Evolutionary conservation across 257 asterid species (phyloP), one percentile per base, ranked within the genome.

Genomic region (Lycium barbarum): DNA sequence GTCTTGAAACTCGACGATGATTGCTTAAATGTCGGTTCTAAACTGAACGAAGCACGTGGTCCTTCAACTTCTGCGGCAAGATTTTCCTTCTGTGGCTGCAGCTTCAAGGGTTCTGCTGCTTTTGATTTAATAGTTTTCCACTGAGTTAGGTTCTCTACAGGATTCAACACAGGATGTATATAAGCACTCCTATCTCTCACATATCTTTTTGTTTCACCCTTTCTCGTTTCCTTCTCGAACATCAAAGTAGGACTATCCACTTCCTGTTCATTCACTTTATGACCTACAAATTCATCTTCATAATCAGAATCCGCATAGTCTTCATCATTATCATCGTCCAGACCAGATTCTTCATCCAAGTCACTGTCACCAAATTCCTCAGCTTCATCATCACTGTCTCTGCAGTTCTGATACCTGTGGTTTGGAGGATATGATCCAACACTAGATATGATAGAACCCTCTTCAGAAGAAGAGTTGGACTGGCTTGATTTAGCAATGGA

Each of bases 321-420:
- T 26, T 26, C 89, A 43, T 91, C 92, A 9, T 86, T 90, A n/a
- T 91, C 91, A 7, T 90, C 95, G 6, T 54, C 86, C 10, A 85
- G 82, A 11, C 89, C 92, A 57, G 88, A 90, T 51, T 89, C 88
- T 15, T 92, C 94, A 7, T 93, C 98, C 89, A 93, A 85, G 83
- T 93, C 95, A 83, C 91, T 87, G 45, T 93, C 97, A 53, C 91
- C 95, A 83, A 84, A 89, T 82, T 87, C 97, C 58, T 92, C 97
- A 43, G 79, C 91, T 88, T 96, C 99, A 83, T 93, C 97, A 61
- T 97, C 97, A 76, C 97, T 94, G 62, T 93, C 98, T 88, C 92
- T 90, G 81, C 92, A 91, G 84, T 97, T 97, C 89, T 94, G 96
- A 88, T 97, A 97, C 93, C 98, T 93, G 84, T 97, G 93, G 83